These are phyloP conservation scores for Dujonia santamariae DNA, from an alignment of 1,139 yeast genomes.

Conservation along the genomic window DNA sequence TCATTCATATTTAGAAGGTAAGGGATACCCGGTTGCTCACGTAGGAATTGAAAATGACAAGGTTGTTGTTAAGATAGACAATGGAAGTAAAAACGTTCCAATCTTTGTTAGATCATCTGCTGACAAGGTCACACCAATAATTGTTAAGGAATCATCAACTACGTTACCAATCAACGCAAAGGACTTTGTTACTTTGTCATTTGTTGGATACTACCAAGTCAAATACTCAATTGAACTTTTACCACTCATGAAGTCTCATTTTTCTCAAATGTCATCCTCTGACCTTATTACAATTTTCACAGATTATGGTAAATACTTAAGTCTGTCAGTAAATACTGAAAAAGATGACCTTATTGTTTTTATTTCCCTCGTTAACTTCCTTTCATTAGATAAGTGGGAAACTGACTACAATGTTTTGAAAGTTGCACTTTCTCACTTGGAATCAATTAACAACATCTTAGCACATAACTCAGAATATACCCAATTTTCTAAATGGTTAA, in stretches of 20 bases:
- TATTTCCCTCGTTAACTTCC: slow-evolving; percentile 22
- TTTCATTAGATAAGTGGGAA: neutral
- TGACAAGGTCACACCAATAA: neutral
- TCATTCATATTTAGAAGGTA: slow-evolving; percentile 56
- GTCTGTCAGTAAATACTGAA: slow-evolving; percentile 2
- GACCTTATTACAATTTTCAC: slow-evolving; percentile 35
- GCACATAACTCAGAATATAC: slow-evolving; percentile 26
- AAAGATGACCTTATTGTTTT: slow-evolving; percentile 27
- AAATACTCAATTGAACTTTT: slow-evolving; percentile 14
- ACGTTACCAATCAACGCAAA: neutral
- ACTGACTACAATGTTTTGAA: slow-evolving; percentile 25
- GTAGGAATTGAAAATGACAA: slow-evolving; percentile 20
- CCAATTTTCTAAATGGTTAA: slow-evolving; percentile 22
- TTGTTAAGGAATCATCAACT: neutral
- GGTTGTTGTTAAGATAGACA: neutral
- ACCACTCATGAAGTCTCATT: slow-evolving; percentile 6
- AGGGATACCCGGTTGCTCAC: slow-evolving; percentile 56
- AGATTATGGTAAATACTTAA: slow-evolving; percentile 34
- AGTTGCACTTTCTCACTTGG: slow-evolving; percentile 30
- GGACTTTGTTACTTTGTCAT: neutral
- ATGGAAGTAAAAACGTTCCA: neutral
- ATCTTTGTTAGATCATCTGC: neutral
- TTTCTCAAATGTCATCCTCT: slow-evolving; percentile 15
- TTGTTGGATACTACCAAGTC: slow-evolving; percentile 43
- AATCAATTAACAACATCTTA: slow-evolving; percentile 26